Percentiles rank a stretch among this genome's conserved stretches.
Conservation (phyloP, 2,329 filamentous ascomycete species). For the Beauveria asiatica region DNA sequence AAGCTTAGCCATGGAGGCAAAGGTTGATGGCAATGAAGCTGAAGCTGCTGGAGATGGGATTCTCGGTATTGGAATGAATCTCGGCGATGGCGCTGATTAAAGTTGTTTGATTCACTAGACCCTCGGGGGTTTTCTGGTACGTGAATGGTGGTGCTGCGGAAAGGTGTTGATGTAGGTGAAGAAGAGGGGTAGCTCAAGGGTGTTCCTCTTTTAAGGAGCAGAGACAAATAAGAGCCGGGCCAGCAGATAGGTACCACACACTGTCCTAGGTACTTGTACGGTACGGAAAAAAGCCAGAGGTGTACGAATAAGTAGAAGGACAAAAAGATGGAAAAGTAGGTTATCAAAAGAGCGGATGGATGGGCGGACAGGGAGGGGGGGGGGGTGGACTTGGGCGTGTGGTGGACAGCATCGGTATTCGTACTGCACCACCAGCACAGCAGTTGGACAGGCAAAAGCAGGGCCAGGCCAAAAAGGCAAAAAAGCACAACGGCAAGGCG, state of each 20-base stretch:
- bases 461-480: background rate
- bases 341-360: constrained; percentile 6
- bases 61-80: background rate
- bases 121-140: background rate
- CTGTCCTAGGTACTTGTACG: background rate
- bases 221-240: background rate
- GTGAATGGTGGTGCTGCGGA: constrained; percentile 3
- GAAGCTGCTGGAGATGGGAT: background rate
- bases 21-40: constrained; percentile 14
- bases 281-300: background rate
- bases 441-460: background rate
- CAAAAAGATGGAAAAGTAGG: background rate
- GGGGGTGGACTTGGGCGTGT: background rate
- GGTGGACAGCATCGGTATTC: background rate
- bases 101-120: background rate
- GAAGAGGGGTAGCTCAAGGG: constrained; percentile 5
- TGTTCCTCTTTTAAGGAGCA: background rate
- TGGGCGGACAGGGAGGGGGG: constrained; percentile 9
- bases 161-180: constrained; percentile 13
- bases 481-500: constrained; percentile 6
- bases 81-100: background rate
- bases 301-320: background rate
- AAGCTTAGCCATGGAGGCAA: constrained; percentile 70
- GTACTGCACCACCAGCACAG: background rate
- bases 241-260: background rate